Conservation (phyloP, 768 basidiomycete genomes). For the Rhizopogon vulgaris region DNA sequence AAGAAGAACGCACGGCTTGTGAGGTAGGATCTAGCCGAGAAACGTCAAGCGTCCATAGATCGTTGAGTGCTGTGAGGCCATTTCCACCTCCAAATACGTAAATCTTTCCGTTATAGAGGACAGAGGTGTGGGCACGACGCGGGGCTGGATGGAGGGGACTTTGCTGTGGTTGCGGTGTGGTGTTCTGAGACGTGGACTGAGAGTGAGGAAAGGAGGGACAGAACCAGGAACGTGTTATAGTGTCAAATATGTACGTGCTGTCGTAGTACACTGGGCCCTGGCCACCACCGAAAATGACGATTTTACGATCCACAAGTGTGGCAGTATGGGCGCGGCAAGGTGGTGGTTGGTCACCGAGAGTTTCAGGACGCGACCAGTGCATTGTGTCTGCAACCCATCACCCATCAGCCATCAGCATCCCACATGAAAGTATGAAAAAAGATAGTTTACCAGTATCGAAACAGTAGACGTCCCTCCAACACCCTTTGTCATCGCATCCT, state of each 20-base stretch:
- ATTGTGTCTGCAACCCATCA: slow-evolving; percentile 57
- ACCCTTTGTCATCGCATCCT: slow-evolving; percentile 78
- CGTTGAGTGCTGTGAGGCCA: slow-evolving; percentile 83
- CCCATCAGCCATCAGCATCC: not conserved
- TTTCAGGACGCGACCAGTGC: slow-evolving; percentile 80
- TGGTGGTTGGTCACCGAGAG: slow-evolving; percentile 71
- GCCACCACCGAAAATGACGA: slow-evolving; percentile 86
- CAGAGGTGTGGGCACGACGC: slow-evolving; percentile 84
- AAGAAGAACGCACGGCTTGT: not conserved
- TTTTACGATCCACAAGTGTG: slow-evolving; percentile 72
- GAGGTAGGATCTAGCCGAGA: slow-evolving; percentile 29
- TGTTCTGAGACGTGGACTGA: not conserved
- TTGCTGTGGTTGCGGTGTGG: slow-evolving; percentile 4
- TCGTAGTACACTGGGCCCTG: slow-evolving; percentile 80
- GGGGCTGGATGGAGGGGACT: slow-evolving; percentile 41
- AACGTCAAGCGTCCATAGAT: slow-evolving; percentile 84
- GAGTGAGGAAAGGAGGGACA: slow-evolving; percentile 32
- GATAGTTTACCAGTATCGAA: slow-evolving; percentile 67
- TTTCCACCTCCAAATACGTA: slow-evolving; percentile 95
- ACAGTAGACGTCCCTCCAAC: slow-evolving; percentile 71
- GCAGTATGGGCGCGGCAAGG: slow-evolving; percentile 86
- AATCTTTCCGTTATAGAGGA: slow-evolving; percentile 62
- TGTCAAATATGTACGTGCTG: slow-evolving; percentile 78
- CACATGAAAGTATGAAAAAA: not conserved
- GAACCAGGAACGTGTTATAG: slow-evolving; percentile 61